These are phyloP conservation scores for Pseudonectria buxi DNA, from an alignment of 2,329 filamentous ascomycete genomes.

Conservation along the genomic window DNA sequence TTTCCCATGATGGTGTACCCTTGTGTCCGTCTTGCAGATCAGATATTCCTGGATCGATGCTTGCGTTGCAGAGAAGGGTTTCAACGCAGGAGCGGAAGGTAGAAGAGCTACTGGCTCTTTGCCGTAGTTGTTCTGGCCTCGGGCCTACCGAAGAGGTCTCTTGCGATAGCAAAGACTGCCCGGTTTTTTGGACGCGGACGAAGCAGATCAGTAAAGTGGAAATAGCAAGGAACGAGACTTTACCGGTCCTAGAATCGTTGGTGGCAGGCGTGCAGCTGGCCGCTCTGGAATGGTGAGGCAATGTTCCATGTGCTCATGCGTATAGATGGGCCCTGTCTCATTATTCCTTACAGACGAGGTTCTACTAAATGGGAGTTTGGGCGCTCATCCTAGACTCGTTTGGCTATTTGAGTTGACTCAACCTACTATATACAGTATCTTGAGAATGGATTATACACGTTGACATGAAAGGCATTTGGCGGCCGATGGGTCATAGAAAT, in stretches of 20 bases:
- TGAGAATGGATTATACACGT: too few relatives aligned
- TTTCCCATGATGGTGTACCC: slow-evolving; percentile 23
- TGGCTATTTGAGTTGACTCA: too few relatives aligned
- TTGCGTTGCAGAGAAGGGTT: slow-evolving; percentile 57
- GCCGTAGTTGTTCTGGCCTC: slow-evolving; percentile 71
- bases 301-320: too few relatives aligned
- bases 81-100: slow-evolving; percentile 56
- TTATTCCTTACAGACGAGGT: too few relatives aligned
- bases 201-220: slow-evolving; percentile 49
- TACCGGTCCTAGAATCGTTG: slow-evolving; percentile 28
- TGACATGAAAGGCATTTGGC: too few relatives aligned
- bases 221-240: slow-evolving; percentile 28
- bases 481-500: too few relatives aligned
- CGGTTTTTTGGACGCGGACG: slow-evolving; percentile 77
- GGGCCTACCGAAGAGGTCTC: slow-evolving; percentile 68
- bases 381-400: too few relatives aligned
- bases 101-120: slow-evolving; percentile 61
- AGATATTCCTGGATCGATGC: slow-evolving; percentile 52
- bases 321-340: too few relatives aligned
- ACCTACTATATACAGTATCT: too few relatives aligned
- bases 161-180: slow-evolving; percentile 88
- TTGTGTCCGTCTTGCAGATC: slow-evolving; percentile 54
- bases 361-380: too few relatives aligned
- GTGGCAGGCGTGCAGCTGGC: slow-evolving; percentile 18
- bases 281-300: slow-evolving; percentile 33